phyloP scores from a whole-genome alignment of 1,284 basidiomycete genomes.

The Erythrobasidium hasegawianum region DNA sequence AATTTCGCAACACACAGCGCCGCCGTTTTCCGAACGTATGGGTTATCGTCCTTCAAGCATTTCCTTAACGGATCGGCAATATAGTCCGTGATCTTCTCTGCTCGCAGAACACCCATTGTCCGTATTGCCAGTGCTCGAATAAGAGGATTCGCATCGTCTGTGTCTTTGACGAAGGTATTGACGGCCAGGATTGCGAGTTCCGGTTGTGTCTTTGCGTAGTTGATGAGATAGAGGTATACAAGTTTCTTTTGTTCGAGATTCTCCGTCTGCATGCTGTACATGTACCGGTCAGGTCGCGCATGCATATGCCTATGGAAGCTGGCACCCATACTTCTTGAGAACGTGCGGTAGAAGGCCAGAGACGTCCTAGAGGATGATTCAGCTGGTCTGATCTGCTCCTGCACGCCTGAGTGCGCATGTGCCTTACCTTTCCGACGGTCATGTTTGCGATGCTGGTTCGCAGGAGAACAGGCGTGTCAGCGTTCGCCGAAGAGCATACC shows the following conservation, averaged over 20 bases:
- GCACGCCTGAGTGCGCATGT: no score
- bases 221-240: slow-evolving; percentile 97
- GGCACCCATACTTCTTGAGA: slow-evolving; percentile 81
- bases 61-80: slow-evolving; percentile 89
- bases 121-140: slow-evolving; percentile 93
- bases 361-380: slow-evolving; percentile 59
- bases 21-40: slow-evolving; percentile 95
- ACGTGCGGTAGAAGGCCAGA: slow-evolving; percentile 96
- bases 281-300: background rate
- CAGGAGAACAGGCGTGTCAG: slow-evolving; percentile 7
- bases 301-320: slow-evolving; percentile 3
- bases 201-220: slow-evolving; percentile 97
- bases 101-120: slow-evolving; percentile 94
- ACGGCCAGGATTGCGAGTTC: slow-evolving; percentile 96
- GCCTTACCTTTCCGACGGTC: slow-evolving; percentile 68
- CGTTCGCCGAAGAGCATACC: background rate
- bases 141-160: slow-evolving; percentile 92
- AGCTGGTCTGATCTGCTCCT: background rate
- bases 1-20: slow-evolving; percentile 92
- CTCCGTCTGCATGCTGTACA: slow-evolving; percentile 61
- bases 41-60: slow-evolving; percentile 87
- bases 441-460: slow-evolving; percentile 45
- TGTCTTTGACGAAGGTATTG: slow-evolving; percentile 95
- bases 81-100: slow-evolving; percentile 99
- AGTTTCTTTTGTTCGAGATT: slow-evolving; percentile 95